phyloP scores from a whole-genome alignment of 108 stramenopile genomes.

The Cyclotella cryptica region DNA sequence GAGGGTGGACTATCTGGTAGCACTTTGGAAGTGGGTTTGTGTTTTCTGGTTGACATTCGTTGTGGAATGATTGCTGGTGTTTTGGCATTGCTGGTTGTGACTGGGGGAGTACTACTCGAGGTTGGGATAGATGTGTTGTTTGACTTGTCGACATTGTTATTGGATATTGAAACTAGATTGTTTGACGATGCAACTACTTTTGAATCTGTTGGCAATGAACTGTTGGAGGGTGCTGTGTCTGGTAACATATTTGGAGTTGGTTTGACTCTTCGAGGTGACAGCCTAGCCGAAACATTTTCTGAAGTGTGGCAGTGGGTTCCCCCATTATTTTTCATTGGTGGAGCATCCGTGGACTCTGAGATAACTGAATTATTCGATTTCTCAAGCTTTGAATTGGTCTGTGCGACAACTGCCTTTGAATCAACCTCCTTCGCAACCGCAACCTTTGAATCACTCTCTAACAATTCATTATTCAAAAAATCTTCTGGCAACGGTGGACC shows the following conservation, averaged over 20 bases:
- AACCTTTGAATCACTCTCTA: no score
- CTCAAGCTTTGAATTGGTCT: no score
- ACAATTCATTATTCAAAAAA: no score
- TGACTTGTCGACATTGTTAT: neutral
- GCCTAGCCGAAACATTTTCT: no score
- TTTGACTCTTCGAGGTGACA: no score
- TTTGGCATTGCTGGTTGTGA: neutral
- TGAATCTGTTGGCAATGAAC: neutral
- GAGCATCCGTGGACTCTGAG: no score
- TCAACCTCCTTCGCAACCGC: no score
- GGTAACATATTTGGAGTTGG: neutral
- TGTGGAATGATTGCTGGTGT: neutral
- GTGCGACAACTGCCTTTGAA: no score
- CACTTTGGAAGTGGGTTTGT: neutral
- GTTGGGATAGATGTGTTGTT: no score
- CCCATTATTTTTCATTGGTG: no score
- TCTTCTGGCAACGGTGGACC: neutral
- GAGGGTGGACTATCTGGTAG: neutral
- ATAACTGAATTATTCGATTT: no score
- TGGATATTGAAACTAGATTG: neutral
- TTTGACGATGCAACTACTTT: neutral
- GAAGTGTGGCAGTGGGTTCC: no score
- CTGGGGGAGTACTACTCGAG: neutral
- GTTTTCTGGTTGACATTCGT: conserved; percentile 4
- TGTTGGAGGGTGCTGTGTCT: neutral